Evolutionary conservation across 352 stramenopile species (phyloP), one percentile per base, ranked within the genome.

Genomic region (Phytophthora pluvialis): DNA sequence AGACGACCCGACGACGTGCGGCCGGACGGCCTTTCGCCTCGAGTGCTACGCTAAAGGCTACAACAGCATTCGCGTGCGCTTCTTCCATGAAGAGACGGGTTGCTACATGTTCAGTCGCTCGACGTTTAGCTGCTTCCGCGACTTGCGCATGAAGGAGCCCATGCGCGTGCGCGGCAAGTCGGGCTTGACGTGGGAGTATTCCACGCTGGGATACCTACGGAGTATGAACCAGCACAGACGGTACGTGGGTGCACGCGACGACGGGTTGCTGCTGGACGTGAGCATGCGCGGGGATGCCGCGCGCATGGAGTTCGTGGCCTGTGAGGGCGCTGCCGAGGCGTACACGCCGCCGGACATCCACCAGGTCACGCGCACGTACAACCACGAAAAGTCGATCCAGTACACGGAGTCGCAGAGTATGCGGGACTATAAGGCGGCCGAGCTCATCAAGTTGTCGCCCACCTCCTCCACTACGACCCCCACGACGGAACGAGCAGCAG

Each of bases 181-280:
- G 0, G 87, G 87, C 0, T 67, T 94, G 8, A 81, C 87, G 44
- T 95, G 85, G 85, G 87, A 94, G 50, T 92, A 94, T 51, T 94
- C 85, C 26, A 88, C 85, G 3, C 73, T 90, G 1, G 87, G 87
- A 15, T 82, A 93, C 56, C 73, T 95, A 31, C 86, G 91, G 62
- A 95, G 87, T 70, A 94, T 95, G 87, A 95, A 94, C 73, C 88
- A 96, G 70, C 88, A 96, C 53, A 83, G 88, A 40, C 80, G 88
- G 38, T 96, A 94, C 61, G 82, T 96, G 18, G 88, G 86, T 28
- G 74, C 83, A 39, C 83, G 86, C 3, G 73, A 91, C 29, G 86
- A 96, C 54, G 71, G 75, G 26, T 63, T 94, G 31, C 60, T 96
- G 21, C 56, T 94, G 25, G 88, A 96, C 46, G 86, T 96, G 68